A percentile compares a stretch with the other conserved stretches of the same genome.
phyloP scores from a whole-genome alignment of 2,329 filamentous ascomycete species.

The Exophiala dermatitidis region DNA sequence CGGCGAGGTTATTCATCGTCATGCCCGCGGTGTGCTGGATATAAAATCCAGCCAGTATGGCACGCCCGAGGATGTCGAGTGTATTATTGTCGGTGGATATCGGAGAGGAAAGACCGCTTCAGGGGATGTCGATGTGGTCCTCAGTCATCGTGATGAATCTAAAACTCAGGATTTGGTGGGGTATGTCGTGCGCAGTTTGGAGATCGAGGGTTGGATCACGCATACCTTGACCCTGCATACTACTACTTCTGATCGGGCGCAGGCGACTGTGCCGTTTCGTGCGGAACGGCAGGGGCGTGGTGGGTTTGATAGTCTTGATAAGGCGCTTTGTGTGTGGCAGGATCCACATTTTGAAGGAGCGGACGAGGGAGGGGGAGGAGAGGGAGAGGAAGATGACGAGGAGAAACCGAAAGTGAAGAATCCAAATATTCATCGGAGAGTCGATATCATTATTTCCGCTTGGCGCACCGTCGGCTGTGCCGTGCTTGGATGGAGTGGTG shows the following conservation, averaged over 20 bases:
- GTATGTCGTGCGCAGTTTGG: constrained; percentile 63
- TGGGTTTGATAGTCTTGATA: constrained; percentile 84
- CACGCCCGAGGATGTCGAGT: constrained; percentile 45
- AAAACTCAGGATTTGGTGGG: constrained; percentile 64
- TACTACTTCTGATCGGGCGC: constrained; percentile 64
- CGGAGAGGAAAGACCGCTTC: constrained; percentile 65
- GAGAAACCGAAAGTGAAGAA: constrained; percentile 41
- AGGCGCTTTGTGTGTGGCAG: constrained; percentile 89
- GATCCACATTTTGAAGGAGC: constrained; percentile 46
- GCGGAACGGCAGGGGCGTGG: constrained; percentile 38
- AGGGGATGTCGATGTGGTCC: constrained; percentile 78
- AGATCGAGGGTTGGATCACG: constrained; percentile 64
- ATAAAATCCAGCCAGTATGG: constrained; percentile 24
- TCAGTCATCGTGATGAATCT: constrained; percentile 67
- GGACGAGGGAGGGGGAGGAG: background rate
- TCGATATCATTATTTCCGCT: constrained; percentile 85
- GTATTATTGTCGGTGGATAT: constrained; percentile 70
- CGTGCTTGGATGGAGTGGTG: constrained; percentile 79
- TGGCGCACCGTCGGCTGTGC: constrained; percentile 88
- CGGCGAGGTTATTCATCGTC: constrained; percentile 52
- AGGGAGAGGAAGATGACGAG: background rate
- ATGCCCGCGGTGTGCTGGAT: constrained; percentile 44
- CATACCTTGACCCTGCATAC: constrained; percentile 69
- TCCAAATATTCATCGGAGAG: constrained; percentile 68
- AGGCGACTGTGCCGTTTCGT: constrained; percentile 54